phyloP scores from a whole-genome alignment of 2,329 filamentous ascomycete species.

The Exophiala bonariae region DNA sequence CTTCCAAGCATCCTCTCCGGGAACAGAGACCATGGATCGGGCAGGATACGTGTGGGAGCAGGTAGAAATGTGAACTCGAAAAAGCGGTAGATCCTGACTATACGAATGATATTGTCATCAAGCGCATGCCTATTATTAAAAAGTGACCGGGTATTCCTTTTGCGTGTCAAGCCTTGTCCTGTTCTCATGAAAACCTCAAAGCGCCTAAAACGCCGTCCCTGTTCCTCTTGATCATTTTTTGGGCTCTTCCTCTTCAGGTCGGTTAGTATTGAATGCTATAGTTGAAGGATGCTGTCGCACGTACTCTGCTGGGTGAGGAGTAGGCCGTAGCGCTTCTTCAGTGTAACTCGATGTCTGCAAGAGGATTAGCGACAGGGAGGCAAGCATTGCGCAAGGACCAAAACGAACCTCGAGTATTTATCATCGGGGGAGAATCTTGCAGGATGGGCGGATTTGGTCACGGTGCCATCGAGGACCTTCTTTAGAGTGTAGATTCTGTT shows the following conservation, averaged over 20 bases:
- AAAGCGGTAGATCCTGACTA: slow-evolving; percentile 43
- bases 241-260: slow-evolving; percentile 28
- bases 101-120: neutral
- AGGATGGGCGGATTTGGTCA: slow-evolving; percentile 94
- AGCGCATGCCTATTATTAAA: neutral
- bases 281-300: slow-evolving; percentile 24
- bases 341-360: slow-evolving; percentile 79
- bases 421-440: slow-evolving; percentile 97
- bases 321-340: slow-evolving; percentile 90
- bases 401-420: slow-evolving; percentile 77
- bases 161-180: neutral
- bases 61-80: slow-evolving; percentile 83
- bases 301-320: slow-evolving; percentile 77
- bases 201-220: slow-evolving; percentile 7
- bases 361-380: no score
- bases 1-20: slow-evolving; percentile 82
- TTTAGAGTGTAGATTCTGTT: slow-evolving; percentile 94
- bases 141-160: slow-evolving; percentile 16
- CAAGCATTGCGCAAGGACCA: slow-evolving; percentile 1
- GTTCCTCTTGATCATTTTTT: slow-evolving; percentile 30
- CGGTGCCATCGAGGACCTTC: slow-evolving; percentile 63
- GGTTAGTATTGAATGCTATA: slow-evolving; percentile 16
- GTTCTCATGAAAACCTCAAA: neutral
- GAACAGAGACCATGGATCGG: slow-evolving; percentile 64
- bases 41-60: slow-evolving; percentile 76